phyloP scores from a whole-genome alignment of 2,329 filamentous ascomycete species.

The Seiridium cupressi region DNA sequence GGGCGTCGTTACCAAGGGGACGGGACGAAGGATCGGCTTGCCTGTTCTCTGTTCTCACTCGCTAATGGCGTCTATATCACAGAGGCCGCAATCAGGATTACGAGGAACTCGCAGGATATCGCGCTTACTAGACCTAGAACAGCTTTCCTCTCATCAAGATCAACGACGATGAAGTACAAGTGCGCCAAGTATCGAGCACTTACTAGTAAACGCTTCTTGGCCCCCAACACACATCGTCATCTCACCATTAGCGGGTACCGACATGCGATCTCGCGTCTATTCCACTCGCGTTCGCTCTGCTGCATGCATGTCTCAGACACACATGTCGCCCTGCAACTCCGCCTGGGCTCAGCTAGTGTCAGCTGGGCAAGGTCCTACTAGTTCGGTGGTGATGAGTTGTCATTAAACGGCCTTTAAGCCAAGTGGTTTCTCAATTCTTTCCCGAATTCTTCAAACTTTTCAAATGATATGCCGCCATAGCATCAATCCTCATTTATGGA shows the following conservation, averaged over 20 bases:
- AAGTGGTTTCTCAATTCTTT: not conserved
- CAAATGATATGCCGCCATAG: not conserved
- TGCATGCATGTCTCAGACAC: conserved; percentile 14
- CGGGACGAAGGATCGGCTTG: conserved; percentile 9
- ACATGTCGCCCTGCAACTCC: conserved; percentile 5
- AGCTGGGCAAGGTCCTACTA: conserved; percentile 9
- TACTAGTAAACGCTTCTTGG: not conserved
- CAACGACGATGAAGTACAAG: not conserved
- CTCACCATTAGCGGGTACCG: not conserved
- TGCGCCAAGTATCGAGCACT: not conserved
- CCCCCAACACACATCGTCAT: not conserved
- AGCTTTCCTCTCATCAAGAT: too few relatives aligned
- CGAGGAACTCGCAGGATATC: conserved; percentile 14
- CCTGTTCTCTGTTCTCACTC: conserved; percentile 1
- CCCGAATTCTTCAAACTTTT: not conserved
- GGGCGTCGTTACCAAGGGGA: not conserved
- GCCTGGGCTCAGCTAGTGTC: conserved; percentile 8
- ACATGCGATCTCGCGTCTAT: conserved; percentile 1
- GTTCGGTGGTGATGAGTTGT: not conserved
- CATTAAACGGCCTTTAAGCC: not conserved
- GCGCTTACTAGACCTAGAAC: conserved; percentile 8
- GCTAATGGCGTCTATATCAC: not conserved
- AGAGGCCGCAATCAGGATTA: not conserved
- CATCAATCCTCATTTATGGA: not conserved
- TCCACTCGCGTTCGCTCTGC: conserved; percentile 3